Percentiles rank a stretch among this genome's conserved stretches.
phyloP scores from a whole-genome alignment of 805 yeast species.

The Wickerhamiella musiphila region DNA sequence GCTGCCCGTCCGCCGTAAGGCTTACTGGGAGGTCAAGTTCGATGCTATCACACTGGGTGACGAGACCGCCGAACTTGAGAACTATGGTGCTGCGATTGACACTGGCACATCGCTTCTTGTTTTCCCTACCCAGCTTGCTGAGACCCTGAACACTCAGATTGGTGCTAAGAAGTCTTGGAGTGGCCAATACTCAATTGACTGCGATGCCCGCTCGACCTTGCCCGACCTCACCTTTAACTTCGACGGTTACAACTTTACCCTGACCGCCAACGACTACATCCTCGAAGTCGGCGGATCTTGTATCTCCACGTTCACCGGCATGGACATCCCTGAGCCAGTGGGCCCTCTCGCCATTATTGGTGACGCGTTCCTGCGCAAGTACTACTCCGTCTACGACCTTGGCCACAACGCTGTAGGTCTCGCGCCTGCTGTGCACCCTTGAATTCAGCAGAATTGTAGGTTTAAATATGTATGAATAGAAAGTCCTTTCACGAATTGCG shows the following conservation, averaged over 20 bases:
- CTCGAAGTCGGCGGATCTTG: slow-evolving; percentile 90
- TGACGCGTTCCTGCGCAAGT: slow-evolving; percentile 91
- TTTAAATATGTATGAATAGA: too few species aligned
- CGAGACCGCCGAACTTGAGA: slow-evolving; percentile 66
- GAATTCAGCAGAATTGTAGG: too few species aligned
- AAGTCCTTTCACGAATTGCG: too few species aligned
- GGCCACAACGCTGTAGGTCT: slow-evolving; percentile 87
- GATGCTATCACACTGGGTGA: slow-evolving; percentile 84
- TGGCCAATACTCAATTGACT: slow-evolving; percentile 89
- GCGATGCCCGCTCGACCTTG: slow-evolving; percentile 64
- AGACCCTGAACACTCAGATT: slow-evolving; percentile 82
- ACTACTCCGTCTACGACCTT: slow-evolving; percentile 85
- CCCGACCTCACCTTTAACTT: slow-evolving; percentile 88
- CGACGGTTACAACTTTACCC: slow-evolving; percentile 80
- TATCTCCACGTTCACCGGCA: slow-evolving; percentile 88
- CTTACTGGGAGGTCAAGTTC: slow-evolving; percentile 96
- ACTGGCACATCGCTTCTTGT: slow-evolving; percentile 96
- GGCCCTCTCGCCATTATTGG: slow-evolving; percentile 95
- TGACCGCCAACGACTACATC: slow-evolving; percentile 79
- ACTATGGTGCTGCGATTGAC: slow-evolving; percentile 93
- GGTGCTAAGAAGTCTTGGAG: slow-evolving; percentile 97
- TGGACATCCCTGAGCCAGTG: slow-evolving; percentile 94
- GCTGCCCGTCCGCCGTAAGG: slow-evolving; percentile 98
- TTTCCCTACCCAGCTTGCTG: slow-evolving; percentile 88
- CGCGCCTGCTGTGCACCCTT: slow-evolving; percentile 46